These are phyloP conservation scores for Ambrosiella xylebori DNA, from an alignment of 2,329 filamentous ascomycete species.

Conservation along the genomic window DNA sequence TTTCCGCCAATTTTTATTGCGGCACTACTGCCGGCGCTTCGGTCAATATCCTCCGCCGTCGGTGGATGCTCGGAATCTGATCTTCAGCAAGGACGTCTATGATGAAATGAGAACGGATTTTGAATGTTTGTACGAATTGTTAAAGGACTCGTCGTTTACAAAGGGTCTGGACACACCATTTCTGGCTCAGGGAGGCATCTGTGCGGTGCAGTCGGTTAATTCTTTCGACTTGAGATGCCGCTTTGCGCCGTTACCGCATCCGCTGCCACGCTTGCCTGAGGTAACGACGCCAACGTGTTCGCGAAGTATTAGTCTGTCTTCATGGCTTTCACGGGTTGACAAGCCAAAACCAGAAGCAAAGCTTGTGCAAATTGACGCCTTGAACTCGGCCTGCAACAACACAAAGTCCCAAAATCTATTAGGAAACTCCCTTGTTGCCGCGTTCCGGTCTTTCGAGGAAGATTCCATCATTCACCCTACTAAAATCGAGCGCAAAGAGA, in stretches of 20 bases:
- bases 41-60: conserved; percentile 53
- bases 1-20: conserved; percentile 51
- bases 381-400: conserved; percentile 32
- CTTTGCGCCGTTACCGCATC: conserved; percentile 42
- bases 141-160: conserved; percentile 46
- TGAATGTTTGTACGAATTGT: conserved; percentile 48
- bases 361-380: conserved; percentile 33
- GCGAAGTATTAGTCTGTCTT: conserved; percentile 20
- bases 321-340: conserved; percentile 26
- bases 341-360: conserved; percentile 31
- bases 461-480: conserved; percentile 23
- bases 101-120: conserved; percentile 52
- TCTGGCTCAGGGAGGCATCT: conserved; percentile 48
- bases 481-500: conserved; percentile 16
- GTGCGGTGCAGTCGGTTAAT: conserved; percentile 48
- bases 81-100: conserved; percentile 33
- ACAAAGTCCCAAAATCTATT: conserved; percentile 21
- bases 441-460: conserved; percentile 55
- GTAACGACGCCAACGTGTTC: conserved; percentile 10
- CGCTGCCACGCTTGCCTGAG: conserved; percentile 49
- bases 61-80: conserved; percentile 29
- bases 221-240: conserved; percentile 47
- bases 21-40: conserved; percentile 48
- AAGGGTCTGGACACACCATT: conserved; percentile 32
- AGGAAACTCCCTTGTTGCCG: conserved; percentile 42